These are phyloP conservation scores for Iberis pinnata DNA, from an alignment of 345 rosid species.

Conservation along the genomic window DNA sequence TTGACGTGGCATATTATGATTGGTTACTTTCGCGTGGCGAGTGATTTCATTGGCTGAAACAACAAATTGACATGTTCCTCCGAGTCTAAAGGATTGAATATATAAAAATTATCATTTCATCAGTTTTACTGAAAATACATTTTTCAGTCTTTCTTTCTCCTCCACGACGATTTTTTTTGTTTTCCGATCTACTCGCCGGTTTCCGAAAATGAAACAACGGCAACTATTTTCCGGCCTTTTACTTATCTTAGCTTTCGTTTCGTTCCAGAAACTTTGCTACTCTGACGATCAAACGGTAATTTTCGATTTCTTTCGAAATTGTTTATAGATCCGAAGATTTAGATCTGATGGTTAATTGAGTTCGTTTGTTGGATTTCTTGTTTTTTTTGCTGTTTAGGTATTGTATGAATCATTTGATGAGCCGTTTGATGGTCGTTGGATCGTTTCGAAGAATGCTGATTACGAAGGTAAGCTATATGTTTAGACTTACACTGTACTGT, in stretches of 20 bases:
- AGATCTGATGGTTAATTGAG: constrained; percentile 1
- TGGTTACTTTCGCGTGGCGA: constrained; percentile 27
- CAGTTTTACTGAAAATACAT: too few species aligned
- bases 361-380: neutral
- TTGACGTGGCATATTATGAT: constrained; percentile 21
- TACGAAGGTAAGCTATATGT: constrained; percentile 36
- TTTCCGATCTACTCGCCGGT: constrained; percentile 27
- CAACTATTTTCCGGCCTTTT: constrained; percentile 38
- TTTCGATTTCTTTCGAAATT: neutral
- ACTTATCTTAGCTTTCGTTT: constrained; percentile 40
- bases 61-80: constrained; percentile 22
- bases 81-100: constrained; percentile 26
- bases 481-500: neutral
- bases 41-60: constrained; percentile 29
- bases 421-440: constrained; percentile 65
- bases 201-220: constrained; percentile 35
- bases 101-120: constrained; percentile 17
- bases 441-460: constrained; percentile 41
- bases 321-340: constrained; percentile 16
- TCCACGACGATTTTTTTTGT: neutral
- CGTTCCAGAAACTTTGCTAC: constrained; percentile 43
- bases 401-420: constrained; percentile 60
- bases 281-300: constrained; percentile 51
- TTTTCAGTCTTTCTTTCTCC: too few species aligned
- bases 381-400: constrained; percentile 29